Evolutionary conservation across 306 rosid genomes (phyloP).

Genomic region (Vicia faba): DNA sequence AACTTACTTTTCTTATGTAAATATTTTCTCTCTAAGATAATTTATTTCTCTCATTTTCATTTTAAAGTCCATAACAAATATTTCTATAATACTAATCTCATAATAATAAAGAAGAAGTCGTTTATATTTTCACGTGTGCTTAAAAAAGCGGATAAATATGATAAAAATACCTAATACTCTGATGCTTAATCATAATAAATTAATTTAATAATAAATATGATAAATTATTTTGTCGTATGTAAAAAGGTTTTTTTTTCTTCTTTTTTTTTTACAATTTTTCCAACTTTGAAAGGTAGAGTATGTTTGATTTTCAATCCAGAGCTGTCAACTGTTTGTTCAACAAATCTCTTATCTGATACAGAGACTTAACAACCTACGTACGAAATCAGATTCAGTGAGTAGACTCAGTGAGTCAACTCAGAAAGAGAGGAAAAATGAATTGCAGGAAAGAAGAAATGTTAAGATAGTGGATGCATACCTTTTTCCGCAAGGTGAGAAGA

Average conservation of each 20-base stretch:
- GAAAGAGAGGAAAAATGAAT: not conserved
- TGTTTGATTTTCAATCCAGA: not conserved
- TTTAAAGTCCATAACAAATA: no score
- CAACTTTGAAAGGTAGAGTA: not conserved
- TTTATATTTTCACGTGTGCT: no score
- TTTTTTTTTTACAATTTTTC: no score
- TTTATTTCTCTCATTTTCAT: no score
- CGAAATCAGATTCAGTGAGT: not conserved
- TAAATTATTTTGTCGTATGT: not conserved
- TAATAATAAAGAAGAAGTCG: no score
- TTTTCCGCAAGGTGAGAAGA: slow-evolving; percentile 85
- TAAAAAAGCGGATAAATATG: not conserved
- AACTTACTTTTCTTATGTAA: no score
- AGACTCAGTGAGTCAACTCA: slow-evolving; percentile 33
- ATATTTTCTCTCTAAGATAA: no score
- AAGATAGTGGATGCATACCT: slow-evolving; percentile 43
- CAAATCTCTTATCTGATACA: not conserved
- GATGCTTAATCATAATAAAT: not conserved
- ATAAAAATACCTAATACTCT: not conserved
- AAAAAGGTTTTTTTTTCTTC: not conserved
- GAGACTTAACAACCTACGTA: not conserved
- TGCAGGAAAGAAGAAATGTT: no score
- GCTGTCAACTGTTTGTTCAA: not conserved
- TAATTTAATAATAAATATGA: not conserved
- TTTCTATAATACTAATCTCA: no score